These are phyloP conservation scores for Colletotrichum shisoi DNA, from an alignment of 2,329 filamentous ascomycete genomes.

Conservation along the genomic window DNA sequence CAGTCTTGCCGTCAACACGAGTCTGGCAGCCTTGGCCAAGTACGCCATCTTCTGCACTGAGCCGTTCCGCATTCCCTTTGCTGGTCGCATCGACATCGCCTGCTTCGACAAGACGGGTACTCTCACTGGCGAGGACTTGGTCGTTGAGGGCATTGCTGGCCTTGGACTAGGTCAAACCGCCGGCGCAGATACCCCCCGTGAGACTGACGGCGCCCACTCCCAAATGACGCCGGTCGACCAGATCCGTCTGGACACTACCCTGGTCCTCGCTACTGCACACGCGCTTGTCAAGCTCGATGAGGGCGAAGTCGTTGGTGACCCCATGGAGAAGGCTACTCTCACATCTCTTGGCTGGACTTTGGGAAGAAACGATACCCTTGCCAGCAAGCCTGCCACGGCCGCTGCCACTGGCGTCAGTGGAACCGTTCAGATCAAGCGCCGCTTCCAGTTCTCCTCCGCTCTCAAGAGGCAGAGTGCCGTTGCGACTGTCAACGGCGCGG, in stretches of 20 bases:
- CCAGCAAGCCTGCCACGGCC: slow-evolving; percentile 66
- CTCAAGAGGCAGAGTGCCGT: slow-evolving; percentile 96
- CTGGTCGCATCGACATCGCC: slow-evolving; percentile 91
- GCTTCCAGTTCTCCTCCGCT: slow-evolving; percentile 97
- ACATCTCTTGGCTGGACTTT: slow-evolving; percentile 89
- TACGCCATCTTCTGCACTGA: slow-evolving; percentile 99
- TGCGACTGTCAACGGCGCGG: slow-evolving; percentile 77
- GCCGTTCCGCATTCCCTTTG: slow-evolving; percentile 96
- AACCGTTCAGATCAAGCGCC: slow-evolving; percentile 90
- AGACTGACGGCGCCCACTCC: slow-evolving; percentile 83
- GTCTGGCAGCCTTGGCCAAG: slow-evolving; percentile 90
- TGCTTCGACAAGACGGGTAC: slow-evolving; percentile 99
- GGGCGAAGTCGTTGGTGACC: slow-evolving; percentile 95
- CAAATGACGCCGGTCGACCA: slow-evolving; percentile 75
- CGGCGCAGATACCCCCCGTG: slow-evolving; percentile 69
- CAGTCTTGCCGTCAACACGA: slow-evolving; percentile 96
- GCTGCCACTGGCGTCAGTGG: slow-evolving; percentile 65
- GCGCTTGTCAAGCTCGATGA: slow-evolving; percentile 96
- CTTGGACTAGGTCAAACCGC: slow-evolving; percentile 72
- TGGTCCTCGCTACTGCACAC: slow-evolving; percentile 94
- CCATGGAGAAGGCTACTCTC: slow-evolving; percentile 98
- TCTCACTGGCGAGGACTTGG: slow-evolving; percentile 92
- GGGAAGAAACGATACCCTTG: slow-evolving; percentile 86
- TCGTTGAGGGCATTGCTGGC: slow-evolving; percentile 96
- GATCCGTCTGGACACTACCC: slow-evolving; percentile 80